These are phyloP conservation scores for Lotmaria passim DNA, from an alignment of 208 protist genomes.

Conservation along the genomic window DNA sequence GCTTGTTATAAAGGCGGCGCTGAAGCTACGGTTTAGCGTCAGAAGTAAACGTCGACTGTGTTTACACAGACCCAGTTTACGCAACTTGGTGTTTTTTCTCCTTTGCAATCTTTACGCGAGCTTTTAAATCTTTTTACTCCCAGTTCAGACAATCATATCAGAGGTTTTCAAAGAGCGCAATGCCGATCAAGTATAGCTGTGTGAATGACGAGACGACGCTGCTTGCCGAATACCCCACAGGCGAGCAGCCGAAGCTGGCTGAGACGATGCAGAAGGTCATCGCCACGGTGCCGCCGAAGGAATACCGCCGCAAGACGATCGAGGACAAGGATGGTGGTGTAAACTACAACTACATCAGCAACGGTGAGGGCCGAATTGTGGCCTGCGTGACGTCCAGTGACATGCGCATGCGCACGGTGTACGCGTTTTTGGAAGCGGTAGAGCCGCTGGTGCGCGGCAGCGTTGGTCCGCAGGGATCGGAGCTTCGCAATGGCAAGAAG, in stretches of 20 bases:
- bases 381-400: constrained; percentile 86
- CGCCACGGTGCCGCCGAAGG: constrained; percentile 75
- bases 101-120: background rate
- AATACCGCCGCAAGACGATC: constrained; percentile 91
- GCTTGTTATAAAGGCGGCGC: too few species aligned
- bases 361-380: constrained; percentile 87
- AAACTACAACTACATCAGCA: constrained; percentile 93
- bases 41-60: background rate
- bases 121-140: background rate
- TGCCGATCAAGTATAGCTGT: constrained; percentile 93
- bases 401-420: constrained; percentile 92
- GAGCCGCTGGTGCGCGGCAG: constrained; percentile 81
- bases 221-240: constrained; percentile 82
- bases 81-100: background rate
- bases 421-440: constrained; percentile 90
- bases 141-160: too few species aligned
- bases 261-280: constrained; percentile 92
- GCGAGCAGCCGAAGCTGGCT: constrained; percentile 72
- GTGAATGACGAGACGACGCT: constrained; percentile 84
- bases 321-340: constrained; percentile 91
- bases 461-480: constrained; percentile 48
- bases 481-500: constrained; percentile 90
- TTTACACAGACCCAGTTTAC: background rate
- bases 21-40: background rate
- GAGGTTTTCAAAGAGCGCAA: background rate